Conservation (phyloP, 163 green algal species). For the Coccomyxa subellipsoidea region DNA sequence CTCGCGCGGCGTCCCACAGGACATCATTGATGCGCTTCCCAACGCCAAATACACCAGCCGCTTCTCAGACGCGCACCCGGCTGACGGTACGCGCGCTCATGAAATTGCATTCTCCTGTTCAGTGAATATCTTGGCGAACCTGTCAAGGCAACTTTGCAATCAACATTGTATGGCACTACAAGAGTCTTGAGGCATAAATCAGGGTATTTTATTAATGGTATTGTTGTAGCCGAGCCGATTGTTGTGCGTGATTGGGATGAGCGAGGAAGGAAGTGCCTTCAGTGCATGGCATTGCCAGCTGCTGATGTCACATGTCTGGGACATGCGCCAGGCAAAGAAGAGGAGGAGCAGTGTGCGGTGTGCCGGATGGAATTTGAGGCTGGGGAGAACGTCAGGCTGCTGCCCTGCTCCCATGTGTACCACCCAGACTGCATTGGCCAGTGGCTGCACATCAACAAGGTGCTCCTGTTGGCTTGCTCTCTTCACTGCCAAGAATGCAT, state of each 20-base stretch:
- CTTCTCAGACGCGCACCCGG: neutral
- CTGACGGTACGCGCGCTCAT: neutral
- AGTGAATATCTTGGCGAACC: too few relatives aligned
- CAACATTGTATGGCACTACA: too few relatives aligned
- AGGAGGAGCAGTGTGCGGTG: conserved; percentile 45
- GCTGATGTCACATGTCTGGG: neutral
- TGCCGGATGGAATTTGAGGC: conserved; percentile 55
- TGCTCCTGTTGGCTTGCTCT: neutral
- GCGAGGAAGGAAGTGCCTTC: too few relatives aligned
- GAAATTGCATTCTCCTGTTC: too few relatives aligned
- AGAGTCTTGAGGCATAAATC: too few relatives aligned
- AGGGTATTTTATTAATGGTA: too few relatives aligned
- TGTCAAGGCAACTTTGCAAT: too few relatives aligned
- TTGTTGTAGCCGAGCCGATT: too few relatives aligned
- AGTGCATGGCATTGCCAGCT: neutral
- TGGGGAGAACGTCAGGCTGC: conserved; percentile 43
- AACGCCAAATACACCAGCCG: conserved; percentile 7
- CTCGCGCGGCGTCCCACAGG: conserved; percentile 22
- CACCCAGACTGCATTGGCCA: conserved; percentile 52
- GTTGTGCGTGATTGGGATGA: too few relatives aligned
- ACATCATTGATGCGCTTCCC: conserved; percentile 28
- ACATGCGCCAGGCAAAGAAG: neutral
- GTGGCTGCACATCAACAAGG: conserved; percentile 48
- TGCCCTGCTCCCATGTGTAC: conserved; percentile 59
- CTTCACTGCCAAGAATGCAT: neutral